Percentiles rank a stretch among this genome's conserved stretches.
phyloP scores from a whole-genome alignment of 1,284 basidiomycete species.

The Naganishia cerealis region DNA sequence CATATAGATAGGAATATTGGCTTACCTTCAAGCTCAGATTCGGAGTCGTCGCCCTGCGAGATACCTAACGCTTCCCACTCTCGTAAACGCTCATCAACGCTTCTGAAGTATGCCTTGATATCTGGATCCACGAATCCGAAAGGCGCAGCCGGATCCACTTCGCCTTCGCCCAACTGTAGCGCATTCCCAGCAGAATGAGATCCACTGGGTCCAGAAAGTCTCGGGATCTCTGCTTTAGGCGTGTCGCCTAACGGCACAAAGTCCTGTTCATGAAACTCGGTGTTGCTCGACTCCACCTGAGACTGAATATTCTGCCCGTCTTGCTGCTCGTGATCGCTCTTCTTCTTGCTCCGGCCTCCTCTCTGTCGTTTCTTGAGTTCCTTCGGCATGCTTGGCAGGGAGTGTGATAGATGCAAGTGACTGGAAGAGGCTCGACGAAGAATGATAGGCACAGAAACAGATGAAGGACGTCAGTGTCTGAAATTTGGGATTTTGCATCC shows the following conservation, averaged over 20 bases:
- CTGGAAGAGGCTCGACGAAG: too few relatives aligned
- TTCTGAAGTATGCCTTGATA: conserved; percentile 85
- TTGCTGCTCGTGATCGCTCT: conserved; percentile 31
- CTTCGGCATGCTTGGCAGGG: conserved; percentile 33
- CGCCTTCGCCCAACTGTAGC: conserved; percentile 6
- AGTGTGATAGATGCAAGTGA: not conserved
- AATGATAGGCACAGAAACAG: not conserved
- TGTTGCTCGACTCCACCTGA: conserved; percentile 10
- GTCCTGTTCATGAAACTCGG: conserved; percentile 28
- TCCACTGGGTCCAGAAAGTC: conserved; percentile 32
- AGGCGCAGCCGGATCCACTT: conserved; percentile 66
- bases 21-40: conserved; percentile 70
- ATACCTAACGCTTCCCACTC: conserved; percentile 69
- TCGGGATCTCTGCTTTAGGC: conserved; percentile 1
- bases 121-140: conserved; percentile 84
- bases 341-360: conserved; percentile 30
- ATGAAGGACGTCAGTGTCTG: not conserved
- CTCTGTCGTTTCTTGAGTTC: conserved; percentile 34
- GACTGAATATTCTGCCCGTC: not conserved
- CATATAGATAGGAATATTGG: conserved; percentile 19
- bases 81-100: conserved; percentile 77
- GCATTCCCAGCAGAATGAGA: conserved; percentile 22
- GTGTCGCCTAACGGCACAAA: conserved; percentile 10
- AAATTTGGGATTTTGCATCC: conserved; percentile 27
- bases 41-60: conserved; percentile 48